These are phyloP conservation scores for Elaphomyces granulatus DNA, from an alignment of 495 filamentous ascomycete genomes.

Conservation along the genomic window DNA sequence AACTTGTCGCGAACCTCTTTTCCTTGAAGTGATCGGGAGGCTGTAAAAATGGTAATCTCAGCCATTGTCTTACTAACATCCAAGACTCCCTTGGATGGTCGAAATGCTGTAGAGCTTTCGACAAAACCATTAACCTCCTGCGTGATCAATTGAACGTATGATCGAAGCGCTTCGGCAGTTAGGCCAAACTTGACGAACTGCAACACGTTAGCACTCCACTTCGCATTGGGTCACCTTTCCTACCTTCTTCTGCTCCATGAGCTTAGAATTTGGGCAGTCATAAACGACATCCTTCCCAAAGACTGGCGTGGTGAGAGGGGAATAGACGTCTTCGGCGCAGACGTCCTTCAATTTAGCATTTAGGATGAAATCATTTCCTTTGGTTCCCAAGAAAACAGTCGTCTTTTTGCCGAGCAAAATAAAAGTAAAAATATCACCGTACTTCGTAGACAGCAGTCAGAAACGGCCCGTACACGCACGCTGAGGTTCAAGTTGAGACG, in stretches of 20 bases:
- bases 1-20: slow-evolving; percentile 65
- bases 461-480: not conserved
- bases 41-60: slow-evolving; percentile 77
- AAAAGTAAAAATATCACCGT: slow-evolving; percentile 72
- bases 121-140: slow-evolving; percentile 59
- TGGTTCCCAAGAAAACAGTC: slow-evolving; percentile 60
- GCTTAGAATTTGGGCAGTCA: slow-evolving; percentile 73
- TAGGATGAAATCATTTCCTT: slow-evolving; percentile 76
- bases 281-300: slow-evolving; percentile 81
- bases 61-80: slow-evolving; percentile 59
- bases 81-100: slow-evolving; percentile 46
- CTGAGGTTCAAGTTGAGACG: not conserved
- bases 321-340: slow-evolving; percentile 70
- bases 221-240: slow-evolving; percentile 2
- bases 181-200: slow-evolving; percentile 81
- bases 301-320: slow-evolving; percentile 67
- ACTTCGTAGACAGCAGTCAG: slow-evolving; percentile 25
- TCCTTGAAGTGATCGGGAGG: slow-evolving; percentile 65
- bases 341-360: slow-evolving; percentile 75
- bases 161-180: slow-evolving; percentile 57
- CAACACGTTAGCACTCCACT: not conserved
- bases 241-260: slow-evolving; percentile 71
- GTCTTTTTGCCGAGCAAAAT: slow-evolving; percentile 60
- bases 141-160: slow-evolving; percentile 65
- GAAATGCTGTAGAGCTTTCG: slow-evolving; percentile 49